A percentile compares a stretch with the other conserved stretches of the same genome.
phyloP scores from a whole-genome alignment of 768 basidiomycete species.

The Pulveroboletus frians region DNA sequence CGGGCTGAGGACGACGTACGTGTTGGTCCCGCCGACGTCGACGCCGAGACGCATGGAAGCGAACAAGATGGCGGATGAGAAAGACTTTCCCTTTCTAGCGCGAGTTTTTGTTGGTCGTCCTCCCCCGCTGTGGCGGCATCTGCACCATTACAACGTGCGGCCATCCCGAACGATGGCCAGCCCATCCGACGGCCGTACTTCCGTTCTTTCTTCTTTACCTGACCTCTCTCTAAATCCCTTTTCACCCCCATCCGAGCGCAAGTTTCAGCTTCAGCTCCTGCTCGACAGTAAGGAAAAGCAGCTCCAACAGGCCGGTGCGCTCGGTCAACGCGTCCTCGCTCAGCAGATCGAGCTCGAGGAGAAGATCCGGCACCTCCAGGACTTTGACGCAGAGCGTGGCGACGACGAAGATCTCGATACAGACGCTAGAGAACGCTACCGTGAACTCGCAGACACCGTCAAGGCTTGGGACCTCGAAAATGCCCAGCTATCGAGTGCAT shows the following conservation, averaged over 20 bases:
- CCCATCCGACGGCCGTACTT: conserved; percentile 34
- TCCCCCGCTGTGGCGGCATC: not conserved
- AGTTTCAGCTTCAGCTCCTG: conserved; percentile 58
- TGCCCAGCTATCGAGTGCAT: conserved; percentile 63
- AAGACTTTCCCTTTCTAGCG: conserved; percentile 1
- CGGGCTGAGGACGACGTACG: conserved; percentile 11
- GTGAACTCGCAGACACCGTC: conserved; percentile 72
- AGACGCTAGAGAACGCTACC: conserved; percentile 67
- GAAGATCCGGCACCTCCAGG: conserved; percentile 77
- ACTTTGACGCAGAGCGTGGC: conserved; percentile 56
- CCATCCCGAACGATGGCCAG: conserved; percentile 36
- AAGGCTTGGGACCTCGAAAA: conserved; percentile 78
- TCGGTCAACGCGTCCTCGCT: conserved; percentile 89
- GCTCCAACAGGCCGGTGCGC: conserved; percentile 83
- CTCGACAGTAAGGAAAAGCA: conserved; percentile 90
- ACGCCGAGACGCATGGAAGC: conserved; percentile 25
- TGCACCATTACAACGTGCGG: conserved; percentile 11
- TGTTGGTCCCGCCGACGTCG: conserved; percentile 34
- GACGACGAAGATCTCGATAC: conserved; percentile 61
- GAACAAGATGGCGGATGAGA: conserved; percentile 3
- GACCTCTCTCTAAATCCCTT: conserved; percentile 40
- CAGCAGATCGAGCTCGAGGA: conserved; percentile 94
- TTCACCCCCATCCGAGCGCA: conserved; percentile 55
- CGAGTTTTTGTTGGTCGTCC: conserved; percentile 3
- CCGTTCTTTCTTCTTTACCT: conserved; percentile 33